These are phyloP conservation scores for Aegilops longissima DNA, from an alignment of 176 grass and related monocot species.

Conservation along the genomic window DNA sequence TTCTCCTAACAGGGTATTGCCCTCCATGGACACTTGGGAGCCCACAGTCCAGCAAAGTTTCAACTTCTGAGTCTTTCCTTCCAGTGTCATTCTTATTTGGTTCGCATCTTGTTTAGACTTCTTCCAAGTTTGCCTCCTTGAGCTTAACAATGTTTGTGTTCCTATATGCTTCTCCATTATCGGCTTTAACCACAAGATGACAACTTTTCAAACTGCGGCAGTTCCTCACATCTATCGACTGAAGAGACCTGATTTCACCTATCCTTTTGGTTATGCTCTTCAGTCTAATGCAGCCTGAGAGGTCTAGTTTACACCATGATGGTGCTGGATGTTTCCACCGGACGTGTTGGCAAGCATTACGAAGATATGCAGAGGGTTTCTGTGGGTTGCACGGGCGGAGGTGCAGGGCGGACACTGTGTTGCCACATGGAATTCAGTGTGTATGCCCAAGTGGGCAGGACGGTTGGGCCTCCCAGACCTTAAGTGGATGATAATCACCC, in stretches of 20 bases:
- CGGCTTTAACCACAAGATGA: neutral
- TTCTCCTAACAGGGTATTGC: neutral
- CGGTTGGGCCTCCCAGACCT: too few species aligned
- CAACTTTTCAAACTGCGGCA: neutral
- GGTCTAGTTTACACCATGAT: neutral
- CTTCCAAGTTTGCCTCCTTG: neutral
- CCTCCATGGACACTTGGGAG: neutral
- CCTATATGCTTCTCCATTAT: neutral
- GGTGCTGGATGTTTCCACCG: too few species aligned
- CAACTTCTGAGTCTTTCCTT: neutral
- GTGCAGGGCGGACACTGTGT: too few species aligned
- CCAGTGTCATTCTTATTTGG: fast-evolving
- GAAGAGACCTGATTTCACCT: neutral
- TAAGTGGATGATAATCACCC: too few species aligned
- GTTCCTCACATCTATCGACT: neutral
- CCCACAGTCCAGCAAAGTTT: neutral
- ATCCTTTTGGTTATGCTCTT: neutral
- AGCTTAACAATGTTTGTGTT: neutral
- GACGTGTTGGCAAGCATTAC: too few species aligned
- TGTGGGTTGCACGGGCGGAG: too few species aligned
- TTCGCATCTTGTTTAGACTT: neutral
- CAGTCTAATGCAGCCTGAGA: neutral
- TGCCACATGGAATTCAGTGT: too few species aligned
- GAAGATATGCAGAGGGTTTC: too few species aligned
- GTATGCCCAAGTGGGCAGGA: too few species aligned